Evolutionary conservation across 176 grass and related monocot species (phyloP), one percentile per base, ranked within the genome.

Genomic region (Lolium rigidum): DNA sequence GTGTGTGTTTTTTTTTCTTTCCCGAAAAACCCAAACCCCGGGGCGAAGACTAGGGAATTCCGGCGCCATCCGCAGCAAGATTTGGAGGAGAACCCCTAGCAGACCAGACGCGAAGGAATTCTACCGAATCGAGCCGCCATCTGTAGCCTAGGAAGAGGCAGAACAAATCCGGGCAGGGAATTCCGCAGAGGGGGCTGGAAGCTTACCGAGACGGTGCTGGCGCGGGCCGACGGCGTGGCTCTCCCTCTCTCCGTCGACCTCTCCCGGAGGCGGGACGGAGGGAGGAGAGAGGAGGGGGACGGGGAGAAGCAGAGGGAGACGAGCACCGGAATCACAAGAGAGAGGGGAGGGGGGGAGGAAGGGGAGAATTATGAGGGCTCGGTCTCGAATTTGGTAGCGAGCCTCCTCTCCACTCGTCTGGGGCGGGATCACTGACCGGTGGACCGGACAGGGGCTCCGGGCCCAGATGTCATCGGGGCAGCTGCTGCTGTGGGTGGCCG

Each of bases 381-480:
- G 87, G 76, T 84, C 82, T 56, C 57, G 31, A 56, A 83, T 89
- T 85, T 85, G 87, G 82, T 66, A 58, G 48, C 48, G 14, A 6
- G 14, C 13, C 1, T 26, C 75, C 1, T 26, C 75, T 9, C 21
- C n/a, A 66, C 67, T 28, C 22, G 46, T 38, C 55, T 22, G 8
- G 15, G 10, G 21, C 22, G 1, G 0, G 0, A 3, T 31, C n/a
- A 17, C 76, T 85, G 82, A 80, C 8, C 0, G 2, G 17, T 89
- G 76, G 81, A 0, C 68, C 76, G 2, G 0, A 0, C 0, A 0
- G 1, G 0, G 0, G 1, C 0, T 0, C 3, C 0, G n/a, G 65
- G 65, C 87, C 81, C 75, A 3, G 7, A 15, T 26, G 65, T 71
- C 87, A 79, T 62, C 2, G 0, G 25, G 9, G 6, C 15, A 0